Percentiles rank a stretch among this genome's conserved stretches.
These are phyloP conservation scores for Elaeis oleifera DNA, from an alignment of 202 grass and related monocot genomes.

Conservation along the genomic window DNA sequence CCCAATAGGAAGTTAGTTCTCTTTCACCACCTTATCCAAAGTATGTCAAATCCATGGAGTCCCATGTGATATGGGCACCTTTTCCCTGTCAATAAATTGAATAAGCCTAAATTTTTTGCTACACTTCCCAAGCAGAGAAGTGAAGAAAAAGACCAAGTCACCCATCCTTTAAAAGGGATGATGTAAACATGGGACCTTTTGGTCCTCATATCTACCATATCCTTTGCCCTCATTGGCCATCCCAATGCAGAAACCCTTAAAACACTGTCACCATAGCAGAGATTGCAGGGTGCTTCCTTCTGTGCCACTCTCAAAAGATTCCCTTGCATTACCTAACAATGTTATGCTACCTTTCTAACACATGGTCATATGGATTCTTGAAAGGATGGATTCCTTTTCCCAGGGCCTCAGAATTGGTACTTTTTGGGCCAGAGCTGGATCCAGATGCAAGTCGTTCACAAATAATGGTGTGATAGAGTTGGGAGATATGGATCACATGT, in stretches of 20 bases:
- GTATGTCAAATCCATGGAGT: not conserved
- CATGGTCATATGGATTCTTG: no score
- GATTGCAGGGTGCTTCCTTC: not conserved
- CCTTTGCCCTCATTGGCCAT: slow-evolving; percentile 4
- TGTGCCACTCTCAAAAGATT: no score
- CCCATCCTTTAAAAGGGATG: not conserved
- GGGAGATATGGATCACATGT: no score
- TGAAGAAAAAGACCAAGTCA: not conserved
- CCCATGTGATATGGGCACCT: slow-evolving; percentile 1
- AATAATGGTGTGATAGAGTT: no score
- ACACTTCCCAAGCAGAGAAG: not conserved
- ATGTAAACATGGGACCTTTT: slow-evolving; percentile 10
- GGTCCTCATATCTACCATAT: slow-evolving; percentile 1
- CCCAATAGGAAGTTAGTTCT: not conserved
- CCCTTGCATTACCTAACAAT: no score
- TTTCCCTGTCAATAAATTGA: not conserved
- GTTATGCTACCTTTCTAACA: no score
- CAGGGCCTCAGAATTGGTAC: no score
- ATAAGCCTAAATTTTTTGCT: not conserved
- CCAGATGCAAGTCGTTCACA: no score
- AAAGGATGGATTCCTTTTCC: no score
- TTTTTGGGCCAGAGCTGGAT: no score
- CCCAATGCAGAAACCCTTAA: not conserved
- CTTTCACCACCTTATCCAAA: not conserved
- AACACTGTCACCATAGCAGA: slow-evolving; percentile 7